phyloP scores from a whole-genome alignment of 306 rosid genomes.

The Pueraria montana region DNA sequence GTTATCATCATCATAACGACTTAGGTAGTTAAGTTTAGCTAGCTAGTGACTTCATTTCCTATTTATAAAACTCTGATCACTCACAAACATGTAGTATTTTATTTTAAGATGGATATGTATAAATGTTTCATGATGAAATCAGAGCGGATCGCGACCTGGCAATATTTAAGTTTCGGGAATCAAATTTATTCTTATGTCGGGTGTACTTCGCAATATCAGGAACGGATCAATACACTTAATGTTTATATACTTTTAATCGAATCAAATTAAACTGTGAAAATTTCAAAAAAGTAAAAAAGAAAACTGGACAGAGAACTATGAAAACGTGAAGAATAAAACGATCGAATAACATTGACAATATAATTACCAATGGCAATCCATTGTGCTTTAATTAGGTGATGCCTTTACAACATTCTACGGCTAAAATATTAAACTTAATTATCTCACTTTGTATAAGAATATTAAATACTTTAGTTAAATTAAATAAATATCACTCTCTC shows the following conservation, averaged over 20 bases:
- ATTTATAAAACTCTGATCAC: too few relatives aligned
- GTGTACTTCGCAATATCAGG: not conserved
- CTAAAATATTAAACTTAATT: constrained; percentile 6
- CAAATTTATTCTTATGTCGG: not conserved
- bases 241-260: not conserved
- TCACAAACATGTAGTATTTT: too few relatives aligned
- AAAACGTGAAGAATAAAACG: not conserved
- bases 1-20: too few relatives aligned
- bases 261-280: not conserved
- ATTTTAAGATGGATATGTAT: not conserved
- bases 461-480: not conserved
- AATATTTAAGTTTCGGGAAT: not conserved
- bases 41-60: too few relatives aligned
- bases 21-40: too few relatives aligned
- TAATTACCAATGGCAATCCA: not conserved
- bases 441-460: not conserved
- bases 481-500: not conserved
- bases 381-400: not conserved
- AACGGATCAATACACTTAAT: not conserved
- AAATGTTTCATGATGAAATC: not conserved
- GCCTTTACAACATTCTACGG: constrained; percentile 25
- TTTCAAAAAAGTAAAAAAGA: not conserved
- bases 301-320: not conserved
- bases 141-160: not conserved
- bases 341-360: constrained; percentile 11